Evolutionary conservation across 192 early-diverging fungal genomes (phyloP), one percentile per base, ranked within the genome.

Genomic region (Backusella tarrabulga): DNA sequence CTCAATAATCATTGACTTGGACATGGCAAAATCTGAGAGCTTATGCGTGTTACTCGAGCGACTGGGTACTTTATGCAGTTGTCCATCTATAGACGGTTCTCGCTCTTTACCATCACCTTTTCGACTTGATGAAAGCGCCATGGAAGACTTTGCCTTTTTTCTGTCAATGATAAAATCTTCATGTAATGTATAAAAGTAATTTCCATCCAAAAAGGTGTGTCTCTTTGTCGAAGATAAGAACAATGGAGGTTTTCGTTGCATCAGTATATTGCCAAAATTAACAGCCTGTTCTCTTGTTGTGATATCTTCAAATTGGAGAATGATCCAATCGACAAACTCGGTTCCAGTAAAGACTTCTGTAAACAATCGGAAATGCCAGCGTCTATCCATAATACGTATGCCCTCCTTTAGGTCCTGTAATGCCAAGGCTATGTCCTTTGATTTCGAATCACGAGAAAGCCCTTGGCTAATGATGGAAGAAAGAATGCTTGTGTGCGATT

Each of bases 261-360:
- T 80, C 54, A 98, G 87, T 29, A 84, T 72, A 77, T 95, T 95
- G 9, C 95, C 97, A 79, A 94, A 91, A 0, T 82, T 84, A 5
- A 94, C 87, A 0, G 97, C 97, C 46, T 91, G 89, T 32, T 92
- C 88, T 4, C 96, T 84, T 6, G 91, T 91, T 14, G 89, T 84
- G 54, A 97, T 87, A 66, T 94, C 93, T 34, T 84, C 83, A 84
- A 97, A 93, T 46, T 90, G 90, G 38, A 83, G 78, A 56, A 97
- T 83, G 34, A 96, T 77, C 97, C 97, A 99, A 75, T 97, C 93
- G 3, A 98, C 93, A 60, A 91, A 87, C 73, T 98, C 95, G 52
- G 85, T 90, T 26, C 97, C 97, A 40, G 93, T 80, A 79, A 97
- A 95, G 0, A 91, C 87, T 26, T 85, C 82, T 42, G 86, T 84